Evolutionary conservation across 805 yeast genomes (phyloP).

Genomic region (Sugiyamaella floridensis): DNA sequence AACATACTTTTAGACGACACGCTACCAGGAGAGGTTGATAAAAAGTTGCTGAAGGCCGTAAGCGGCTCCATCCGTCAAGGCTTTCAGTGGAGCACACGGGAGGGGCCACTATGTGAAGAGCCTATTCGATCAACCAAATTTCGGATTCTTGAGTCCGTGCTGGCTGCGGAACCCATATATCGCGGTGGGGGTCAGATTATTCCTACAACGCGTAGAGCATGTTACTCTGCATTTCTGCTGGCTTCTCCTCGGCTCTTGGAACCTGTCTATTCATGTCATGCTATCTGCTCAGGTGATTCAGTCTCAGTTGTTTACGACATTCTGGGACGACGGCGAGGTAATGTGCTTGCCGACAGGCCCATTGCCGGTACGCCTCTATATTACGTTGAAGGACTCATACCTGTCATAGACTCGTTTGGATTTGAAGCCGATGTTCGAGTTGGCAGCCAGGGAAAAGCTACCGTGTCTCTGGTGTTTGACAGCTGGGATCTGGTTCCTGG

Average conservation of each 20-base stretch:
- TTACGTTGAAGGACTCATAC: conserved; percentile 57
- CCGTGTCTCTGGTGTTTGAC: conserved; percentile 57
- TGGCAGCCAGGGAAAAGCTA: conserved; percentile 71
- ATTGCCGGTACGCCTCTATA: conserved; percentile 70
- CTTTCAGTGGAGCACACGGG: conserved; percentile 72
- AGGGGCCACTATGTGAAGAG: conserved; percentile 92
- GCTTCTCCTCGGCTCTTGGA: conserved; percentile 77
- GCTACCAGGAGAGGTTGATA: conserved; percentile 61
- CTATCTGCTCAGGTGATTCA: conserved; percentile 47
- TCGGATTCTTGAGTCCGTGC: conserved; percentile 53
- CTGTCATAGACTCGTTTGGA: conserved; percentile 87
- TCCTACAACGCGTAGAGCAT: conserved; percentile 77
- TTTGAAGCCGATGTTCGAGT: conserved; percentile 79
- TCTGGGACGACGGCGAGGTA: conserved; percentile 66
- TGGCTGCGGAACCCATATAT: conserved; percentile 43
- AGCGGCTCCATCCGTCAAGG: conserved; percentile 64
- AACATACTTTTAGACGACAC: conserved; percentile 65
- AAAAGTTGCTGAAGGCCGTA: conserved; percentile 37
- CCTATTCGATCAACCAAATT: conserved; percentile 65
- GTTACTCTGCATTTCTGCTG: conserved; percentile 69
- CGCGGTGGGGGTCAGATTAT: conserved; percentile 64
- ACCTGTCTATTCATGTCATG: conserved; percentile 61
- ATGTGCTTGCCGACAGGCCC: conserved; percentile 40
- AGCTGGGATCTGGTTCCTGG: conserved; percentile 84
- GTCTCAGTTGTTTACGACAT: conserved; percentile 44